Base-by-base conservation (phyloP, 495 filamentous ascomycete species). In the Penicillium mononematosum region DNA sequence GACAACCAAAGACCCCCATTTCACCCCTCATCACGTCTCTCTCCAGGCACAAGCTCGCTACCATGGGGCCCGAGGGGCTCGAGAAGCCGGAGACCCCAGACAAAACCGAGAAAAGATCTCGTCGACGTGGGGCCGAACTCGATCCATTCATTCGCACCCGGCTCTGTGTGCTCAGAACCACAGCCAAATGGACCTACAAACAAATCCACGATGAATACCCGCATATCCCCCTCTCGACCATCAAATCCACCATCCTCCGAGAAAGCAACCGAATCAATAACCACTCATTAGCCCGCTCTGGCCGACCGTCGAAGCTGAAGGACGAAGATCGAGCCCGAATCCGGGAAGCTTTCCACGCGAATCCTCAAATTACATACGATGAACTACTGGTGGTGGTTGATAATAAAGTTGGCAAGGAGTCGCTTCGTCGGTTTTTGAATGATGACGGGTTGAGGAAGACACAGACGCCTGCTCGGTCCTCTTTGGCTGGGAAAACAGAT, bases 291-390 rank as follows among this genome's bases (percentile, higher is more conserved):
- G 45, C 58, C 8, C 52, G 58, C 31, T 50, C 51, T 24, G 45
- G 58, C 17, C 53, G 45, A 12, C 59, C 54, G 16, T 53, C 45
- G 11, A 58, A 57, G 53, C 49, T 61, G 47, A 52, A 51, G 42
- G 49, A 58, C 17, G 27, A 42, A 7, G 59, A 61, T 38, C 45
- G 43, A 46, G 12, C 44, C 6, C 32, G 38, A 14, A 53, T 61
- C 44, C 42, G 52, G 24, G 16, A 53, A 9, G 43, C 46, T 38
- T 53, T 61, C 39, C 19, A 27, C 12, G 58, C 52, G 39, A 50
- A 56, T 11, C 59, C 49, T 25, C 36, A 39, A 20, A 50, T 58
- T 16, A 49, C 49, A 22, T 50, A 58, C 17, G 27, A 61, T 16
- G 59, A 58, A 14, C 54, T 61, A 11, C 59, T 61, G 24, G 22